Percentiles rank a stretch among this genome's conserved stretches.
Evolutionary conservation across 805 yeast species (phyloP).

Genomic region (Saccharomycopsis selenospora): DNA sequence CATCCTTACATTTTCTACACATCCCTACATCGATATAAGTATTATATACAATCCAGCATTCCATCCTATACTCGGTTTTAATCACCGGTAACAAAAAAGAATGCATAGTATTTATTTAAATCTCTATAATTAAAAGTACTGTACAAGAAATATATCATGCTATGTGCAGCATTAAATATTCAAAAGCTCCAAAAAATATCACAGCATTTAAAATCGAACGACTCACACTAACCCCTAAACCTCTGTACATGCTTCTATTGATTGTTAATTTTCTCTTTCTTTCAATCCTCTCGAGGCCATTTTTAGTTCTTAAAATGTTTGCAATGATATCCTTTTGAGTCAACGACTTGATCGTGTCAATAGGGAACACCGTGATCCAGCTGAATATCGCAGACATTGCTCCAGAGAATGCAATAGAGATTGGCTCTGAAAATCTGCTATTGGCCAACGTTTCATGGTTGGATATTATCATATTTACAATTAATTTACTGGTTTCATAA

Average conservation of each 20-base stretch:
- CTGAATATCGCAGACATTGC: slow-evolving; percentile 69
- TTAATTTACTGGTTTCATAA: slow-evolving; percentile 62
- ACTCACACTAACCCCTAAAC: slow-evolving; percentile 65
- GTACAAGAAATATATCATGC: slow-evolving; percentile 25
- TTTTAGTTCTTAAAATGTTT: slow-evolving; percentile 48
- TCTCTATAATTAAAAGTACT: background rate
- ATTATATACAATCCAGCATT: too few species aligned
- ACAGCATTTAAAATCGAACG: slow-evolving; percentile 68
- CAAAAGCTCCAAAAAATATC: slow-evolving; percentile 69
- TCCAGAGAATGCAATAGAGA: slow-evolving; percentile 61
- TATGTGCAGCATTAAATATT: slow-evolving; percentile 53
- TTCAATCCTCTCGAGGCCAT: slow-evolving; percentile 36
- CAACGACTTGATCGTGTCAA: slow-evolving; percentile 73
- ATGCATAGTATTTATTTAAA: too few species aligned
- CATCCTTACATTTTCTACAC: too few species aligned
- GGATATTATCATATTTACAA: slow-evolving; percentile 29
- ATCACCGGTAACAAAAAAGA: too few species aligned
- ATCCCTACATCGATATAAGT: too few species aligned
- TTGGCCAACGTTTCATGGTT: slow-evolving; percentile 21
- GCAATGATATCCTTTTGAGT: slow-evolving; percentile 68
- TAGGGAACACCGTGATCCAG: slow-evolving; percentile 71
- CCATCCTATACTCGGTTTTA: too few species aligned
- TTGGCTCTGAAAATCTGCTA: slow-evolving; percentile 33
- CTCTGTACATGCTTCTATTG: slow-evolving; percentile 56
- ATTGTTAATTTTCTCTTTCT: slow-evolving; percentile 30